Evolutionary conservation across 345 rosid genomes (phyloP), one percentile per base, ranked within the genome.

Genomic region (Arabis hirsuta): DNA sequence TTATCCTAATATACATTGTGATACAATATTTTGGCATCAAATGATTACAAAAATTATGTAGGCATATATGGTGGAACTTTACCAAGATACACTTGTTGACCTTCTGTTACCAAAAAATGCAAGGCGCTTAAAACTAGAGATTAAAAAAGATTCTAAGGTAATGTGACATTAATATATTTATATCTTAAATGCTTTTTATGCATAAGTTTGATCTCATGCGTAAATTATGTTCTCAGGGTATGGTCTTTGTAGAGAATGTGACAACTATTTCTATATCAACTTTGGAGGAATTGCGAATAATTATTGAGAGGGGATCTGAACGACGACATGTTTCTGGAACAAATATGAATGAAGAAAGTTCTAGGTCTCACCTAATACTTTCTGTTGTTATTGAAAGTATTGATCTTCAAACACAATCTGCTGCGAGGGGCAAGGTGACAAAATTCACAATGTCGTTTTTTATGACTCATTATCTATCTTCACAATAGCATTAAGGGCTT

Each of bases 131-230:
- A 95, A 86, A 73, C 81, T 95, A 82, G 97, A 95, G 52, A 88
- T 95, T n/a, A 95, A 95, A 81, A 95, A 95, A 73, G 97, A 95
- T 77, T 72, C 90, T 3, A 95, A 90, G 99, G 99, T 88, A 80
- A 26, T 73, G 19, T 65, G 51, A 34, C 8, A 34, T 34, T 34
- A 34, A 34, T 41, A 55, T 61, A 20, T 10, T 2, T 45, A 45
- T 22, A 61, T 55, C 14, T 34, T 50, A 16, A 78, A 6, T 60
- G 27, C 26, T 16, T 55, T 50, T 19, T 71, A 13, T 4, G 29
- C 48, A 6, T 29, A 6, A 71, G 14, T 29, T 41, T 60, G 54
- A 56, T 65, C 66, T 66, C 62, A 62, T 54, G 46, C 59, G 13
- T 60, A 55, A 20, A 9, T 41, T 60, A 65, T 77, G 38, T 79